Base-by-base conservation (phyloP, 2,329 filamentous ascomycete genomes). In the Karstenula rhodostoma region DNA sequence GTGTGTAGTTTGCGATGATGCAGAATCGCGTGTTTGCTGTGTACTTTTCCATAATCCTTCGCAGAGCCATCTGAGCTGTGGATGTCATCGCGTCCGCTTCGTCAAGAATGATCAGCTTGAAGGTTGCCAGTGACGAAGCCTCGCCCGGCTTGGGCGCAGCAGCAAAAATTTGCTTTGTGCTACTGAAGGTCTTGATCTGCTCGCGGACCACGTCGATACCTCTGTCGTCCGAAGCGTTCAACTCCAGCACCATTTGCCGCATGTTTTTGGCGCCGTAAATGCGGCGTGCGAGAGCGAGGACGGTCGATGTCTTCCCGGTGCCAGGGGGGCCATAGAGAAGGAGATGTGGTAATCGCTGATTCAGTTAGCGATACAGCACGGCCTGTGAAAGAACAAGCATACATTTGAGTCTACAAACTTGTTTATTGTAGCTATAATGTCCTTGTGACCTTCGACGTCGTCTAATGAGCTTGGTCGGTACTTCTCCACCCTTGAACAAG, bases 41-140 rank as follows among this genome's bases (percentile, higher is more conserved):
- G 82, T 99, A 99, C 81, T 97, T 97, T 77, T 99, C 95, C 95
- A 99, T 99, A 74, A 99, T 98, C 50, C 95, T 85, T 63, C 95
- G 87, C 57, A 99, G 83, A 0, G 95, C 95, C 94, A 99, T 99
- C 80, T 99, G 95, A 6, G 95, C 95, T 0, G 94, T 96, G 56
- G 92, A 91, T n/a, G 95, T 99, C 95, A 99, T 99, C 56, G 95
- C 95, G 77, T 99, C 95, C n/a, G 95, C 95, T 82, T 99, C 95
- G 78, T 99, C 95, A 4, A 99, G 87, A 57, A 99, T 92, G 75
- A 99, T 98, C 68, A 99, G 88, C 82, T 99, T 99, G 84, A 91
- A 99, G 3, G 87, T 87, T 0, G 91, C 92, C 27, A 94, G 80
- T 33, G 78, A 77, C 13, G 78, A 80, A 72, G 23, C 76, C 13